Evolutionary conservation across 2,329 filamentous ascomycete species (phyloP).

Genomic region (Teratosphaeria viscida): DNA sequence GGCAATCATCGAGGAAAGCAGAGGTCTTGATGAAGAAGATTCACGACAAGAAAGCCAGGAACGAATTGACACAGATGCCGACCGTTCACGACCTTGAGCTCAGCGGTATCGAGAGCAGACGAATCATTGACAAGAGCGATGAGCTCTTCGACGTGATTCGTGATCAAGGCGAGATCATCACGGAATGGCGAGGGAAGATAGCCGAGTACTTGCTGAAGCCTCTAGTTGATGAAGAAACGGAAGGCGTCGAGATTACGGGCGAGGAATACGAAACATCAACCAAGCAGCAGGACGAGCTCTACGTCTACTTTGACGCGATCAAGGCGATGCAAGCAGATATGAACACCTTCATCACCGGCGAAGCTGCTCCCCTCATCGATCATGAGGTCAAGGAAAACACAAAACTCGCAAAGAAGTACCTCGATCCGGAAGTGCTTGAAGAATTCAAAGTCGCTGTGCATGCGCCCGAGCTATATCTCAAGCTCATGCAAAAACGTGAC

Average conservation of each 20-base stretch:
- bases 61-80: slow-evolving; percentile 44
- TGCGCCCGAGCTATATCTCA: slow-evolving; percentile 53
- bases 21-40: slow-evolving; percentile 55
- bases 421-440: slow-evolving; percentile 48
- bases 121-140: slow-evolving; percentile 56
- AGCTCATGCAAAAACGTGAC: slow-evolving; percentile 37
- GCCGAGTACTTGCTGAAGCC: slow-evolving; percentile 61
- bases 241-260: slow-evolving; percentile 62
- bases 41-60: slow-evolving; percentile 29
- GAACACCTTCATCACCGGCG: slow-evolving; percentile 63
- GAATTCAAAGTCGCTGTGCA: slow-evolving; percentile 41
- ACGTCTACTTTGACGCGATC: slow-evolving; percentile 73
- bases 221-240: slow-evolving; percentile 71
- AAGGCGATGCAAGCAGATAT: slow-evolving; percentile 70
- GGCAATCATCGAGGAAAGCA: slow-evolving; percentile 47
- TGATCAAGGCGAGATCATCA: slow-evolving; percentile 57
- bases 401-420: slow-evolving; percentile 12
- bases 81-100: slow-evolving; percentile 39
- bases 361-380: slow-evolving; percentile 62
- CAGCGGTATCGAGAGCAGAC: slow-evolving; percentile 62
- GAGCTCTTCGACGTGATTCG: slow-evolving; percentile 57
- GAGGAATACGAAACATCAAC: slow-evolving; percentile 86
- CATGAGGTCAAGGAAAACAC: slow-evolving; percentile 52
- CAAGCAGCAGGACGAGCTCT: slow-evolving; percentile 77
- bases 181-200: slow-evolving; percentile 64